Base-by-base conservation (phyloP, 1,284 basidiomycete species). In the Trametes polyzona region DNA sequence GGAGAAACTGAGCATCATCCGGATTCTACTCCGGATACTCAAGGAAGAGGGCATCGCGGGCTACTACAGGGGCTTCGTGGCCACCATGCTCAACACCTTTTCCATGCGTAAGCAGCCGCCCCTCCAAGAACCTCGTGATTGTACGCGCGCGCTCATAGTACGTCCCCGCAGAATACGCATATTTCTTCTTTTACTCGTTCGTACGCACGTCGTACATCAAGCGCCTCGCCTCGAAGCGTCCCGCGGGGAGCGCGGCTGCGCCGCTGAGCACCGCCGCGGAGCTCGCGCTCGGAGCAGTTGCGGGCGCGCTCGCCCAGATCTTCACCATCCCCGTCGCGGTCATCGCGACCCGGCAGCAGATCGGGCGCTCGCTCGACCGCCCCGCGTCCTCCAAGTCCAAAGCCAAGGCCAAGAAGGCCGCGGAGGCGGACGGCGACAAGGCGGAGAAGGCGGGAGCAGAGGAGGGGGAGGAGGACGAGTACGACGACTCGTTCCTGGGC, bases 31-130 rank as follows among this genome's bases (percentile, higher is more conserved):
- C 52, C 78, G 82, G 65, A 89, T 96, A 63, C 78, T 93, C 68
- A 83, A 82, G 63, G 85, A 86, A 60, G 93, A 97, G 64, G 95
- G 95, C 0, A 65, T 96, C 51, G 59, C 71, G 6, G 96, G 94
- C 0, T 88, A 90, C 69, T 99, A 98, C 78, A 87, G 89, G 58
- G 97, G 97, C 4, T 99, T 98, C 71, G 82, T 86, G 35, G 97
- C 97, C n/a, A 98, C 92, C 57, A 98, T 99, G 96, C 80, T 98
- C 66, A 98, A 98, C 74, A 96, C 94, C 0, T 99, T 99, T 74
- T 95, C 92, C 41, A 92, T 90, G 87, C 92, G 95, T 96, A 65
- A 69, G 95, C 85, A 11, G 17, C 17, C 42, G 14, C 11, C 57
- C 21, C 23, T 8, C 2, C 30, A n/a, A 21, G 21, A 12, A 12